These are phyloP conservation scores for Coniochaeta sp. DNA, from an alignment of 2,329 filamentous ascomycete species.

Conservation along the genomic window DNA sequence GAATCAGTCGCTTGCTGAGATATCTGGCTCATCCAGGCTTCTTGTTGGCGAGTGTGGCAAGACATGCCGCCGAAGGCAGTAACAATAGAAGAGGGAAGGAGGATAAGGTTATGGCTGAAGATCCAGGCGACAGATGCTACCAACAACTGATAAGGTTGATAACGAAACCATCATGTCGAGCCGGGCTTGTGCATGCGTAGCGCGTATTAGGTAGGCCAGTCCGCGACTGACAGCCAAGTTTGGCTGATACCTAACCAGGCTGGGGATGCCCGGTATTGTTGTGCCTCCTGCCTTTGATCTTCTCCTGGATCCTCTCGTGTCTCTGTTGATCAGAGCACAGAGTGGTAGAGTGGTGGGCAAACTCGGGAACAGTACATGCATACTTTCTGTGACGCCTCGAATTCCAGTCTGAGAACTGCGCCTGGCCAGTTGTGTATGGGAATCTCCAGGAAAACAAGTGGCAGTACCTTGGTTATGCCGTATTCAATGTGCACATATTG, in stretches of 20 bases:
- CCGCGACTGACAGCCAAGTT: neutral
- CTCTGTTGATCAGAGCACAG: neutral
- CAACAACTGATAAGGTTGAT: neutral
- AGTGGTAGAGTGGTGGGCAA: too few relatives aligned
- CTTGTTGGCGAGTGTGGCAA: too few relatives aligned
- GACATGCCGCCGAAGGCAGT: neutral
- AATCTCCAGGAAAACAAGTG: neutral
- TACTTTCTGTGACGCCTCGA: neutral
- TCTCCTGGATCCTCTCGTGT: neutral
- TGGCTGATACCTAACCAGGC: neutral
- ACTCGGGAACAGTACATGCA: too few relatives aligned
- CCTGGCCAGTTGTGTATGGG: neutral
- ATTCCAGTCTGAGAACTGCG: neutral
- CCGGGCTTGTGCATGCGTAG: neutral
- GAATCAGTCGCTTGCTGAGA: too few relatives aligned
- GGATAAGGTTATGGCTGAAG: too few relatives aligned
- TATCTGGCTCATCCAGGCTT: too few relatives aligned
- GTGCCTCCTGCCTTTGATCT: neutral
- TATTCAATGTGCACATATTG: neutral
- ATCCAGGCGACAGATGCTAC: neutral
- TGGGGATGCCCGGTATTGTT: neutral
- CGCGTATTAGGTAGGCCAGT: neutral
- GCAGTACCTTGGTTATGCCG: neutral
- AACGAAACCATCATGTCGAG: neutral
- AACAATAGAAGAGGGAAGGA: neutral